phyloP scores from a whole-genome alignment of 2,329 filamentous ascomycete genomes.

The Trichoderma harzianum region DNA sequence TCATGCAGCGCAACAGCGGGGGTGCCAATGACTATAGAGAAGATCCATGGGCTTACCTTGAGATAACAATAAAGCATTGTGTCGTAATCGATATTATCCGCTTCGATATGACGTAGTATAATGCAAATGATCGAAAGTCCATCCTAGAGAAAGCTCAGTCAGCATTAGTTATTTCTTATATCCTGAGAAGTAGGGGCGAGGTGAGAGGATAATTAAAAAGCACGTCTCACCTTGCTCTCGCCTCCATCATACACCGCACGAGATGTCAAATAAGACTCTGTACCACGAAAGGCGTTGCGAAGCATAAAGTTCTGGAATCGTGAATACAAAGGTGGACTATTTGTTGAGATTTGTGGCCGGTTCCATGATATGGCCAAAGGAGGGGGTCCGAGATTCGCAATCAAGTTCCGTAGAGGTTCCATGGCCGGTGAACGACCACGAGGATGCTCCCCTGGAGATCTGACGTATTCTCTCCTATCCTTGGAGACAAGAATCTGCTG shows the following conservation, averaged over 20 bases:
- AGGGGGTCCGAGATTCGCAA: constrained; percentile 64
- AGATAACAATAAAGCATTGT: constrained; percentile 65
- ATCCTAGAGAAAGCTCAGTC: constrained; percentile 44
- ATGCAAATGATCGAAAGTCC: constrained; percentile 66
- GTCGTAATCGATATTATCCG: constrained; percentile 63
- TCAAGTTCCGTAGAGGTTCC: constrained; percentile 58
- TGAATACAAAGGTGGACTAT: constrained; percentile 62
- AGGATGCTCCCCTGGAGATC: constrained; percentile 51
- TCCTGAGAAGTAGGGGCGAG: neutral
- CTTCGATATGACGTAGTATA: constrained; percentile 64
- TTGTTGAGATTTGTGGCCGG: constrained; percentile 60
- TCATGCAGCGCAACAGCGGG: neutral
- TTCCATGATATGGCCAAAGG: constrained; percentile 69
- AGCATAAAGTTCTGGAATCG: constrained; percentile 72
- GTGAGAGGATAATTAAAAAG: neutral
- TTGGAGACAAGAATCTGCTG: constrained; percentile 60
- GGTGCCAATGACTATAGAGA: neutral
- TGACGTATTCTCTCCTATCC: constrained; percentile 55
- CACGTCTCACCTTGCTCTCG: constrained; percentile 56
- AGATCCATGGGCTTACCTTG: constrained; percentile 44
- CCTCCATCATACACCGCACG: constrained; percentile 68
- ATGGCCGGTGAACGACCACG: constrained; percentile 55
- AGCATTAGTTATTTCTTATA: neutral
- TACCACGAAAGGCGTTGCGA: constrained; percentile 62
- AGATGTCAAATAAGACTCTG: constrained; percentile 61